phyloP scores from a whole-genome alignment of 352 stramenopile species.

The Globisporangium viniferum region DNA sequence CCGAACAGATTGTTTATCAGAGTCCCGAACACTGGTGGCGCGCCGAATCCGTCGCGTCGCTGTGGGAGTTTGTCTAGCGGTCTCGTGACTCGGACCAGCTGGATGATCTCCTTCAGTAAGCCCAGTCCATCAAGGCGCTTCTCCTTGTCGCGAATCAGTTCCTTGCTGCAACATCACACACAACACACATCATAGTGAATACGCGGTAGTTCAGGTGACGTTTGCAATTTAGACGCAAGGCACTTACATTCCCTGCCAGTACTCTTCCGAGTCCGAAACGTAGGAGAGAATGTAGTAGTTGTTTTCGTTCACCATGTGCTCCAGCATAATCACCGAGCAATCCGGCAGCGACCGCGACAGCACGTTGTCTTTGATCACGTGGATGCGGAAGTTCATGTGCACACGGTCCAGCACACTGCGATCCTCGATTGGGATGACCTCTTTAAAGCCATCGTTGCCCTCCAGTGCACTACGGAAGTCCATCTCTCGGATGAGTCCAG shows the following conservation, averaged over 20 bases:
- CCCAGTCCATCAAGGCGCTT: constrained; percentile 52
- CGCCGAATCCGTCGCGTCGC: constrained; percentile 50
- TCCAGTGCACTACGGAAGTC: constrained; percentile 71
- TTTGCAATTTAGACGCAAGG: too few species aligned
- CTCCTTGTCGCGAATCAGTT: constrained; percentile 35
- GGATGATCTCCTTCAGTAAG: constrained; percentile 69
- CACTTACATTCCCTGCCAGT: constrained; percentile 54
- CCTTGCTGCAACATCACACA: constrained; percentile 33
- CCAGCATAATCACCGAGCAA: constrained; percentile 69
- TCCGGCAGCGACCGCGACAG: constrained; percentile 74
- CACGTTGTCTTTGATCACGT: constrained; percentile 87
- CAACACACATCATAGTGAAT: constrained; percentile 5
- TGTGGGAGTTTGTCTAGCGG: constrained; percentile 62
- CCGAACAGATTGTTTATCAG: constrained; percentile 68
- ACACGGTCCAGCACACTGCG: constrained; percentile 55
- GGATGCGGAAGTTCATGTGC: constrained; percentile 86
- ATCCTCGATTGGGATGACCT: constrained; percentile 76
- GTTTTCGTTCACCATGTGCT: constrained; percentile 84
- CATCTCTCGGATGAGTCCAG: constrained; percentile 66
- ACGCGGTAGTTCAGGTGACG: not conserved
- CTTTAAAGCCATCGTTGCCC: constrained; percentile 55
- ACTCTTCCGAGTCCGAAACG: constrained; percentile 68
- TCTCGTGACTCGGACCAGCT: constrained; percentile 57
- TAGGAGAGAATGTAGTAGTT: constrained; percentile 84
- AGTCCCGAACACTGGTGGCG: constrained; percentile 51